Conservation (phyloP, 371 early-diverging fungal genomes). For the Rhizopus arrhizus region DNA sequence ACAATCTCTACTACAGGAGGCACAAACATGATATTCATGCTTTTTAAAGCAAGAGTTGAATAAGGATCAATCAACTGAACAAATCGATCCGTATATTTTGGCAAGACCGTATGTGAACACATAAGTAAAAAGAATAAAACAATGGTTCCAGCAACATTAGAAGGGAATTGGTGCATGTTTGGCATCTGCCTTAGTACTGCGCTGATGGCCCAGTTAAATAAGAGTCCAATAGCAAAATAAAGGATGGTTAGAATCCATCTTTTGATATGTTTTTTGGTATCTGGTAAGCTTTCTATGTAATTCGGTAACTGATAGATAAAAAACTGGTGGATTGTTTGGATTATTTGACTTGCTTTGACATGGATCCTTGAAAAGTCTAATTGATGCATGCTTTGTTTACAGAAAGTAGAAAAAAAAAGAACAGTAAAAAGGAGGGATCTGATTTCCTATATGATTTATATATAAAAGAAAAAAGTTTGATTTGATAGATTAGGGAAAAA, state of each 20-base stretch:
- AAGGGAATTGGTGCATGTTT: constrained; percentile 29
- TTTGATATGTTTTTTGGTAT: constrained; percentile 10
- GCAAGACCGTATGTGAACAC: constrained; percentile 11
- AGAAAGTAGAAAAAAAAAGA: too few relatives aligned
- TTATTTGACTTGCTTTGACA: background rate
- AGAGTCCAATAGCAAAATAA: constrained; percentile 21
- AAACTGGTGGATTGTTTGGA: background rate
- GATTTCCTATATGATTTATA: too few relatives aligned
- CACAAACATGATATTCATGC: constrained; percentile 40
- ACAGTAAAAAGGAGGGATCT: too few relatives aligned
- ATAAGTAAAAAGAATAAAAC: constrained; percentile 28
- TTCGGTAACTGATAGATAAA: constrained; percentile 15
- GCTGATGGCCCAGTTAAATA: constrained; percentile 29
- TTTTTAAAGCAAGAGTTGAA: constrained; percentile 28
- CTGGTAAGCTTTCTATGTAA: constrained; percentile 23
- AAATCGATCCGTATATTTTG: constrained; percentile 22
- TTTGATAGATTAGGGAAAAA: too few relatives aligned
- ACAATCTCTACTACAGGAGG: constrained; percentile 26
- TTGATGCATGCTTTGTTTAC: too few relatives aligned
- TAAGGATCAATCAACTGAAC: constrained; percentile 30
- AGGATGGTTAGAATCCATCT: constrained; percentile 21
- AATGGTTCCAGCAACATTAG: constrained; percentile 37
- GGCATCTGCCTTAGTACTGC: constrained; percentile 29
- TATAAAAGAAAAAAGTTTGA: too few relatives aligned
- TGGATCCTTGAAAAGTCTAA: too few relatives aligned